phyloP scores from a whole-genome alignment of 176 grass and related monocot species.

The Musa beccarii region DNA sequence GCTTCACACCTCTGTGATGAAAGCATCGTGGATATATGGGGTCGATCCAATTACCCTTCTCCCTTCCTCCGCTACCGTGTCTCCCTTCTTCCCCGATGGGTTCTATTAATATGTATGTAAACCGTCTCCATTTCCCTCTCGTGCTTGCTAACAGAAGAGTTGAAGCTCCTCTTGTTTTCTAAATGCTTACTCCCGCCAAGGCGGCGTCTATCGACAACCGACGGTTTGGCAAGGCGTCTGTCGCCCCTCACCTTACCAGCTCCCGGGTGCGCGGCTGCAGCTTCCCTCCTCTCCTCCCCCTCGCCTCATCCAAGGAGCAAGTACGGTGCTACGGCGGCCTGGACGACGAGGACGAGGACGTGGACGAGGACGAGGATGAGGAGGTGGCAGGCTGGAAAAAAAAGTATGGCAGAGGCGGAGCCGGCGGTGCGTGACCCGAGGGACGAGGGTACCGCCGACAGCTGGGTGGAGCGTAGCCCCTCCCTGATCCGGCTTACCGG shows the following conservation, averaged over 20 bases:
- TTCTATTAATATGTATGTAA: too few relatives aligned
- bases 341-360: constrained; percentile 45
- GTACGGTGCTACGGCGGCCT: constrained; percentile 3
- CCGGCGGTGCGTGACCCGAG: constrained; percentile 32
- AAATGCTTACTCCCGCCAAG: constrained; percentile 1
- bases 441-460: constrained; percentile 62
- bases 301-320: background rate
- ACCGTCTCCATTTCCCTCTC: too few relatives aligned
- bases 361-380: constrained; percentile 40
- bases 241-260: constrained; percentile 25
- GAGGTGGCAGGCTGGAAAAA: constrained; percentile 38
- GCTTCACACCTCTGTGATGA: too few relatives aligned
- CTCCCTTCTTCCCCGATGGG: too few relatives aligned
- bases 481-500: constrained; percentile 64
- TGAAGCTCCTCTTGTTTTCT: too few relatives aligned
- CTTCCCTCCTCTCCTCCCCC: constrained; percentile 34
- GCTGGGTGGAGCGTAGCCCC: constrained; percentile 59
- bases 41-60: too few relatives aligned
- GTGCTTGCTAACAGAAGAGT: too few relatives aligned
- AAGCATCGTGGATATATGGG: too few relatives aligned
- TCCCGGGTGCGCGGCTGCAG: constrained; percentile 43
- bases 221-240: constrained; percentile 4
- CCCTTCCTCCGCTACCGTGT: too few relatives aligned
- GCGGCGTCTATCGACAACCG: constrained; percentile 49
- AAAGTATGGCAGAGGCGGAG: constrained; percentile 29